These are phyloP conservation scores for Aspergillus proliferans DNA, from an alignment of 2,329 filamentous ascomycete species.

Conservation along the genomic window DNA sequence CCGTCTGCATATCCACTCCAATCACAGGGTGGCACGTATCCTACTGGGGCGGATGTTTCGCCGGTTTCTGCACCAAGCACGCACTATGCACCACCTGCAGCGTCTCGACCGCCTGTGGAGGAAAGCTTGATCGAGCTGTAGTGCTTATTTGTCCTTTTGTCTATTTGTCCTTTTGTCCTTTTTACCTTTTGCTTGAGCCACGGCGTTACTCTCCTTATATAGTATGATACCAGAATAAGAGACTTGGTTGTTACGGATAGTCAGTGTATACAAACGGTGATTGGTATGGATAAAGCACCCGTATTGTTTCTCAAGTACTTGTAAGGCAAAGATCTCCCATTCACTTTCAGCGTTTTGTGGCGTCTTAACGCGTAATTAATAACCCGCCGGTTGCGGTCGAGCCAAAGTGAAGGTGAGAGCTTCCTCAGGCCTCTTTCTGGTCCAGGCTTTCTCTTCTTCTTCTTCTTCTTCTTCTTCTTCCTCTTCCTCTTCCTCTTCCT, in stretches of 20 bases:
- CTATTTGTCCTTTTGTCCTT: neutral
- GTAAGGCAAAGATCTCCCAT: neutral
- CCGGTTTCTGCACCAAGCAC: constrained; percentile 10
- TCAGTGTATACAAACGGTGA: constrained; percentile 8
- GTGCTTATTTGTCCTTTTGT: constrained; percentile 1
- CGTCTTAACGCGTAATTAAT: constrained; percentile 1
- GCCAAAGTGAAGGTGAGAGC: neutral
- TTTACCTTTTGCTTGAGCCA: constrained; percentile 1
- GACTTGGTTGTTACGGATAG: constrained; percentile 14
- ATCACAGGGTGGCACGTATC: constrained; percentile 11
- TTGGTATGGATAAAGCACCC: neutral
- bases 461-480: constrained; percentile 1
- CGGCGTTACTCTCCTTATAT: constrained; percentile 5
- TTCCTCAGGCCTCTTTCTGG: neutral
- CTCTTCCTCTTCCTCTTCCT: constrained; percentile 1
- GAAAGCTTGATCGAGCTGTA: constrained; percentile 29
- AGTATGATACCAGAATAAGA: constrained; percentile 21
- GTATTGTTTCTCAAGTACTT: neutral
- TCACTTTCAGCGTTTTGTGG: neutral
- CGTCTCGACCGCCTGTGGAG: constrained; percentile 20
- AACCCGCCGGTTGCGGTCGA: neutral
- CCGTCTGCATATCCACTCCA: constrained; percentile 10
- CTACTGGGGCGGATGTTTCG: constrained; percentile 12
- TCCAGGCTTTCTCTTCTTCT: neutral
- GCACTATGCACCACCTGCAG: constrained; percentile 15